Conservation (phyloP, 164 flowering plant species). For the Dillenia suffruticosa region DNA sequence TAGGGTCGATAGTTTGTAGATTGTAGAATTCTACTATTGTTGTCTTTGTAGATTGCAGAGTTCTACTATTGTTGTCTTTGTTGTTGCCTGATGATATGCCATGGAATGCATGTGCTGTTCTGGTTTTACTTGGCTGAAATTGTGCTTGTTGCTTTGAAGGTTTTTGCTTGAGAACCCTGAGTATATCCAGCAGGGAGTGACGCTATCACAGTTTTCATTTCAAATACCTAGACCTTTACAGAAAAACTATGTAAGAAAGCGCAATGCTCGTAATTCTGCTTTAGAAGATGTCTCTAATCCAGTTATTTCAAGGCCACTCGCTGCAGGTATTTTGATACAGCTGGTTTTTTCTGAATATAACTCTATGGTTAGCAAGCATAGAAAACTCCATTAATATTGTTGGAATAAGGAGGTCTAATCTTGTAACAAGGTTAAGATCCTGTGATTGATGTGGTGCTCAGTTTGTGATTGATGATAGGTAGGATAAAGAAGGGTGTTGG, state of each 20-base stretch:
- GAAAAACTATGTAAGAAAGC: slow-evolving; percentile 77
- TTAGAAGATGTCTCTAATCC: slow-evolving; percentile 14
- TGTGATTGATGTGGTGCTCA: no score
- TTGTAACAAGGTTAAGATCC: no score
- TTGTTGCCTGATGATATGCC: background rate
- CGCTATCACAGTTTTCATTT: slow-evolving; percentile 67
- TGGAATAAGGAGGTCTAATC: background rate
- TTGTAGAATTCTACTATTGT: background rate
- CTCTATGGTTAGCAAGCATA: background rate
- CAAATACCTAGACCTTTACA: slow-evolving; percentile 81
- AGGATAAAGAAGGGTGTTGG: no score
- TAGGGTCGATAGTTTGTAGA: background rate
- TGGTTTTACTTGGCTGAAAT: background rate
- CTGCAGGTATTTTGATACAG: slow-evolving; percentile 27
- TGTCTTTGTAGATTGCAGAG: no score
- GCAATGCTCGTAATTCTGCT: slow-evolving; percentile 32
- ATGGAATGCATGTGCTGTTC: background rate
- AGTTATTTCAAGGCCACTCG: slow-evolving; percentile 17
- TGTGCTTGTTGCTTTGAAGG: slow-evolving; percentile 25
- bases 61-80: background rate
- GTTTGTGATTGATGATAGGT: no score
- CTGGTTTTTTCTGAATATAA: background rate
- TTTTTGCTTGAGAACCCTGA: slow-evolving; percentile 66
- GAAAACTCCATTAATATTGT: background rate
- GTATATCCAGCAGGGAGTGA: slow-evolving; percentile 42